phyloP scores from a whole-genome alignment of 352 stramenopile genomes.

The Phytophthora sojae region DNA sequence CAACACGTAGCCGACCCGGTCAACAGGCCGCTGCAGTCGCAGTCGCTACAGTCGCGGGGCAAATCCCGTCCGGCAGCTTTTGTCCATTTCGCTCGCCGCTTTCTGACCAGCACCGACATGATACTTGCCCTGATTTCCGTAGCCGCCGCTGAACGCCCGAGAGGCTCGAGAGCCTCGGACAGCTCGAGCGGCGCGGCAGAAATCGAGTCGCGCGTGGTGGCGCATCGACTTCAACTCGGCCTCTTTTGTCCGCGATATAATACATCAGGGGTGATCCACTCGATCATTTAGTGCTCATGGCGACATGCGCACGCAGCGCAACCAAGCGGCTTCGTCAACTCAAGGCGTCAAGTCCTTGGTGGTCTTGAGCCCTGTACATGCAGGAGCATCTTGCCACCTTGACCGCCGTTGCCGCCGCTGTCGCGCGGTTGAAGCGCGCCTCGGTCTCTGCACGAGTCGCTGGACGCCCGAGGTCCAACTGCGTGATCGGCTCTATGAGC shows the following conservation, averaged over 20 bases:
- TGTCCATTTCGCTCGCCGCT: conserved; percentile 3
- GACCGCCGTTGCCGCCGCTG: not conserved
- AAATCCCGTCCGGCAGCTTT: not conserved
- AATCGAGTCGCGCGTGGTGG: not conserved
- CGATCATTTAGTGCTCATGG: too few relatives aligned
- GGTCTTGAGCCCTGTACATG: not conserved
- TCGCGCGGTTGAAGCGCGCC: conserved; percentile 15
- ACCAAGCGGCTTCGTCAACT: not conserved
- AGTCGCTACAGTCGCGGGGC: not conserved
- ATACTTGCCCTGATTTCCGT: not conserved
- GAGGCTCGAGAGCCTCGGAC: not conserved
- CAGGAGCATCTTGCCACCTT: too few relatives aligned
- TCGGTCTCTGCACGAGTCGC: conserved; percentile 21
- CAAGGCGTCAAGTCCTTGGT: not conserved
- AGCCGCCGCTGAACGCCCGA: not conserved
- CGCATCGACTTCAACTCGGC: not conserved
- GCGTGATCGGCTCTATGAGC: conserved; percentile 6
- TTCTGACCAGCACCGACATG: conserved; percentile 5
- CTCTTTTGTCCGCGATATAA: not conserved
- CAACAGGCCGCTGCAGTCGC: conserved; percentile 20
- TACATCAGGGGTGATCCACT: not conserved
- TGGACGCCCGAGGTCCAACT: conserved; percentile 11
- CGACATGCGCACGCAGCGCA: not conserved
- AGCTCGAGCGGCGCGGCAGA: not conserved
- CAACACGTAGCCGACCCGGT: conserved; percentile 8